A percentile compares a stretch with the other conserved stretches of the same genome.
These are phyloP conservation scores for Ceratonia siliqua DNA, from an alignment of 306 rosid genomes.

Conservation along the genomic window DNA sequence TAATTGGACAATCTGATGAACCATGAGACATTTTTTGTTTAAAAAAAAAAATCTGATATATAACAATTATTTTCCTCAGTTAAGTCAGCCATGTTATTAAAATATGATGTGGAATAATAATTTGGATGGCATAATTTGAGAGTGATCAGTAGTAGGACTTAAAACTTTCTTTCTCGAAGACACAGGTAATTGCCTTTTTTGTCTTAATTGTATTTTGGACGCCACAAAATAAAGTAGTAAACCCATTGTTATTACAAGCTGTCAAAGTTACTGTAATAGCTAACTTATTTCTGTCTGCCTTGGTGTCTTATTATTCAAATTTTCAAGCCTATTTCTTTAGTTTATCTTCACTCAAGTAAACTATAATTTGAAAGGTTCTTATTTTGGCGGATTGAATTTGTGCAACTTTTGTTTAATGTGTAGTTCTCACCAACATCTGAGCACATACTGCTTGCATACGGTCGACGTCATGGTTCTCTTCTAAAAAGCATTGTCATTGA, in stretches of 20 bases:
- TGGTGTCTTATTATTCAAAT: not conserved
- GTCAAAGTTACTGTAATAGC: conserved; percentile 4
- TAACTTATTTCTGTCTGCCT: not conserved
- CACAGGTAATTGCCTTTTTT: no score
- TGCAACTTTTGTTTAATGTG: conserved; percentile 37
- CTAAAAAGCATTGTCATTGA: conserved; percentile 84
- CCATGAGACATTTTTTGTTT: no score
- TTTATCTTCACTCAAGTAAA: conserved; percentile 5
- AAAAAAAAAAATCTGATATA: no score
- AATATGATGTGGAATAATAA: not conserved
- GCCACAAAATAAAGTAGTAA: not conserved
- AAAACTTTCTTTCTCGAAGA: not conserved
- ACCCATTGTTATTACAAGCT: not conserved
- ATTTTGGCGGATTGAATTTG: conserved; percentile 19
- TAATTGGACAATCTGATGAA: no score
- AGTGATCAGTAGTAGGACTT: not conserved
- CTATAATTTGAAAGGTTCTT: not conserved
- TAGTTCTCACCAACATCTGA: conserved; percentile 62
- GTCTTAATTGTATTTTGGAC: not conserved
- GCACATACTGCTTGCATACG: conserved; percentile 69
- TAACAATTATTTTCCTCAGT: not conserved
- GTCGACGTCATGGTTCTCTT: conserved; percentile 61
- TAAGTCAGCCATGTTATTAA: not conserved
- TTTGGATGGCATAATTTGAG: not conserved
- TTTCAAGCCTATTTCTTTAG: not conserved